Evolutionary conservation across 176 grass and related monocot species (phyloP).

Genomic region (Rhynchospora breviuscula): DNA sequence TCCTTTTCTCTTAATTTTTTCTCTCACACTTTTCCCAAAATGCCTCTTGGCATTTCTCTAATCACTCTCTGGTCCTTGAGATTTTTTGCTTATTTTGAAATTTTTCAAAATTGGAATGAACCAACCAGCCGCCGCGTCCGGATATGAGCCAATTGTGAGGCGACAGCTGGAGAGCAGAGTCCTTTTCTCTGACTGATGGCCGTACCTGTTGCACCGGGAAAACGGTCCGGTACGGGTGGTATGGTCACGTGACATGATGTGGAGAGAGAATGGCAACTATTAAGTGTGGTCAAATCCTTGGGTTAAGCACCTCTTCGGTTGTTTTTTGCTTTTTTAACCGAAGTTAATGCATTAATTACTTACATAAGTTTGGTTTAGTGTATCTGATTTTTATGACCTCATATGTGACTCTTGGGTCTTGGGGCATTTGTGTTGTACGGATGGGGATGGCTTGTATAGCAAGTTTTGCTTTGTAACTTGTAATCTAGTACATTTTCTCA

Average conservation of each 20-base stretch:
- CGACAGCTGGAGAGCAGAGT: neutral
- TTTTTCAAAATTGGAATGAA: neutral
- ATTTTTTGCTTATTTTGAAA: neutral
- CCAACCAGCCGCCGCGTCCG: conserved; percentile 11
- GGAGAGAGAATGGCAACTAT: neutral
- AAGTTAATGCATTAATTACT: conserved; percentile 2
- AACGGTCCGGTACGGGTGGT: neutral
- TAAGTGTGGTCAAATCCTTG: conserved; percentile 24
- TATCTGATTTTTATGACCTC: neutral
- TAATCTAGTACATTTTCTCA: neutral
- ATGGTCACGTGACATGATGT: neutral
- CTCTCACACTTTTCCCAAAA: neutral
- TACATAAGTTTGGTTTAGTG: neutral
- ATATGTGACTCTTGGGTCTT: conserved; percentile 3
- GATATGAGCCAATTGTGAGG: neutral
- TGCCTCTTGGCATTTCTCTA: neutral
- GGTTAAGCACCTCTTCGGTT: conserved; percentile 12
- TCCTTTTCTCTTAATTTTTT: neutral
- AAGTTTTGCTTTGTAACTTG: conserved; percentile 20
- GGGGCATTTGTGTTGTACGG: neutral
- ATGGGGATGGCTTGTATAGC: neutral
- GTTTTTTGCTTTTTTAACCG: neutral
- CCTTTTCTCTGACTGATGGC: conserved; percentile 16
- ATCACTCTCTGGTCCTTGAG: neutral
- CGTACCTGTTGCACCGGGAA: neutral